Base-by-base conservation (phyloP, 2,329 filamentous ascomycete species). In the Ophiostoma himal-ulmi region DNA sequence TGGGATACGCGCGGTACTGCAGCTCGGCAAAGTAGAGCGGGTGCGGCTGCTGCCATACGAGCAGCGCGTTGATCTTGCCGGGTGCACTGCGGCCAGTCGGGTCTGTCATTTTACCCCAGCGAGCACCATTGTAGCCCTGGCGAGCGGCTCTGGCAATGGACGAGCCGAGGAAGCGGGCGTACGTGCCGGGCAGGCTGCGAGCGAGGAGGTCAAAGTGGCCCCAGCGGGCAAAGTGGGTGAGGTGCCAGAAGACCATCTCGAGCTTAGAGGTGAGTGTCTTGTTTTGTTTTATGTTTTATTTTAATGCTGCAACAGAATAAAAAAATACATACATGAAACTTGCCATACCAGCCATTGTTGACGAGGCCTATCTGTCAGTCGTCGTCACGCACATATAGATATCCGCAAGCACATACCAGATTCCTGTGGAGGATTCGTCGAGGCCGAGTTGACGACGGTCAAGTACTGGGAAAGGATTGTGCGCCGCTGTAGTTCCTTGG, bases 41-140 rank as follows among this genome's bases (percentile, higher is more conserved):
- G 75, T 89, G 86, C 8, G 85, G 86, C 74, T 88, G 86, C 74
- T 89, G 86, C 86, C 86, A 89, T 70, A 88, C 84, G 3, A 89
- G 78, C 1, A 89, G 78, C 11, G 82, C 83, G 75, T 89, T 89
- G 75, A 88, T 88, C 73, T 86, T 83, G 1, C 87, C 86, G 0
- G 86, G 86, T 1, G 85, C 84, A 66, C 82, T 84, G 13, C 83
- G 79, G 36, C 85, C 44, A 2, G 44, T n/a, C 1, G 44, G 44
- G 7, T 48, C 44, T 5, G 44, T 20, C 44, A 48, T 48, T 8
- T 48, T 48, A 3, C 44, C 44, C 44, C 44, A 48, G 44, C 44
- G 44, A 5, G 44, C 44, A 3, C 44, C 44, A 20, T 20, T 20
- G 44, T 48, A 48, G 5, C 44, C 44, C 44, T 48, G 44, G 44